A percentile compares a stretch with the other conserved stretches of the same genome.
phyloP scores from a whole-genome alignment of 2,329 filamentous ascomycete genomes.

The Stagonosporopsis tanaceti region DNA sequence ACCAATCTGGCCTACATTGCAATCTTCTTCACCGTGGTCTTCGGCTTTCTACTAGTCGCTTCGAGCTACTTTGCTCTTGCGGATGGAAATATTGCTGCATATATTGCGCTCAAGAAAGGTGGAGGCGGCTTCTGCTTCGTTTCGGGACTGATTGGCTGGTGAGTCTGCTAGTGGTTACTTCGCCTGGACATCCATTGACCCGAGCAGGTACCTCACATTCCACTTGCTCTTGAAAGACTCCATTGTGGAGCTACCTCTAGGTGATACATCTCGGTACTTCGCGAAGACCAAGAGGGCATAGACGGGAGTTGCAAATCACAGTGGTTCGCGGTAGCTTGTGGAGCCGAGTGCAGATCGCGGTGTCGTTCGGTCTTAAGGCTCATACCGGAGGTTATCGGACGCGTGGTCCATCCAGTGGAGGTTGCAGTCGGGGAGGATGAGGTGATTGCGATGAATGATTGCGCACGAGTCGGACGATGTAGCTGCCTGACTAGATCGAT shows the following conservation, averaged over 20 bases:
- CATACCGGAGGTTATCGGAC: too few relatives aligned
- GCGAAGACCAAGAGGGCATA: conserved; percentile 29
- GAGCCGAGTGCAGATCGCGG: not conserved
- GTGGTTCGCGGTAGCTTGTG: not conserved
- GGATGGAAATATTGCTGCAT: conserved; percentile 50
- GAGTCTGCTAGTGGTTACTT: not conserved
- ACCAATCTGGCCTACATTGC: conserved; percentile 58
- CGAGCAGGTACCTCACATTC: conserved; percentile 33
- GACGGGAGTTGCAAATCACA: not conserved
- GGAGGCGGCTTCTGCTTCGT: conserved; percentile 59
- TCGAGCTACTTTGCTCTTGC: conserved; percentile 57
- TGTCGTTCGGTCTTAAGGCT: not conserved
- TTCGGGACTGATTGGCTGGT: conserved; percentile 55
- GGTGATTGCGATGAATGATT: conserved; percentile 14
- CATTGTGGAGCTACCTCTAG: conserved; percentile 34
- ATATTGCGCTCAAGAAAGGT: conserved; percentile 53
- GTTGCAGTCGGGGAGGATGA: conserved; percentile 7
- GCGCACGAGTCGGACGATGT: conserved; percentile 3
- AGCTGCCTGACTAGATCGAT: not conserved
- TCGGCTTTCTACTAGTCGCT: conserved; percentile 55
- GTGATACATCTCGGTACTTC: conserved; percentile 40
- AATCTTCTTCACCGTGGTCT: conserved; percentile 59
- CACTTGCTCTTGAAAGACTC: conserved; percentile 36
- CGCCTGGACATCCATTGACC: not conserved
- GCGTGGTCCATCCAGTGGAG: not conserved